phyloP scores from a whole-genome alignment of 768 basidiomycete genomes.

The Vishniacozyma victoriae region DNA sequence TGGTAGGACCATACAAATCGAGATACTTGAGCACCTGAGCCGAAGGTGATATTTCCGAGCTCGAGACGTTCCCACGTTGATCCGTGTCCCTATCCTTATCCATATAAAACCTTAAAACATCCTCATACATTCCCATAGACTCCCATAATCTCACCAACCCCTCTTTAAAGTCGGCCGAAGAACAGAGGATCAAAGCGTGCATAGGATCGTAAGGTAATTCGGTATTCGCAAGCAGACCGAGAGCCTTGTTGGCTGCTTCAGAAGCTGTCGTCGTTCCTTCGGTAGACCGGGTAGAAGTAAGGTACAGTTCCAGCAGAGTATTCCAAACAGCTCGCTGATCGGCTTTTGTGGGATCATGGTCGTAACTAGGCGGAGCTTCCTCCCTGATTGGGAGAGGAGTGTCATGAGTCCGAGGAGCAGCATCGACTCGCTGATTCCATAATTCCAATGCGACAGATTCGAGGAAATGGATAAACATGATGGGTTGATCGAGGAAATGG shows the following conservation, averaged over 20 bases:
- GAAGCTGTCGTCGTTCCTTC: slow-evolving; percentile 7
- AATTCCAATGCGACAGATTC: slow-evolving; percentile 74
- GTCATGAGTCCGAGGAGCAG: background rate
- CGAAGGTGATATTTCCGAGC: slow-evolving; percentile 7
- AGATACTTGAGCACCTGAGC: slow-evolving; percentile 68
- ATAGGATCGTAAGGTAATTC: slow-evolving; percentile 71
- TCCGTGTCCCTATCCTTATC: slow-evolving; percentile 54
- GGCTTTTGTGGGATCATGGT: slow-evolving; percentile 16
- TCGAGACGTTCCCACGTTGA: slow-evolving; percentile 8
- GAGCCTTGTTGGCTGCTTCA: slow-evolving; percentile 59
- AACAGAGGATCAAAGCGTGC: slow-evolving; percentile 92
- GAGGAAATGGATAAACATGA: slow-evolving; percentile 76
- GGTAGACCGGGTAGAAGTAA: slow-evolving; percentile 54
- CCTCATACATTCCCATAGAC: slow-evolving; percentile 90
- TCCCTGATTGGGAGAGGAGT: slow-evolving; percentile 7
- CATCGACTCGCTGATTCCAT: slow-evolving; percentile 65
- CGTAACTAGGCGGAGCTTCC: slow-evolving; percentile 2
- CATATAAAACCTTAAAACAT: slow-evolving; percentile 89
- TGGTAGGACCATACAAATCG: slow-evolving; percentile 63
- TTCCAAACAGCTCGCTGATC: slow-evolving; percentile 91
- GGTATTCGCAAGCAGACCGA: slow-evolving; percentile 58
- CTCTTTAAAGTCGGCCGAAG: slow-evolving; percentile 69
- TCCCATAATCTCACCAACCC: slow-evolving; percentile 91
- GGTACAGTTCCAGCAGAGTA: slow-evolving; percentile 86
- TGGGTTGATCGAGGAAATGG: slow-evolving; percentile 84